Base-by-base conservation (phyloP, 2,329 filamentous ascomycete genomes). In the Hypoxylon sp. region DNA sequence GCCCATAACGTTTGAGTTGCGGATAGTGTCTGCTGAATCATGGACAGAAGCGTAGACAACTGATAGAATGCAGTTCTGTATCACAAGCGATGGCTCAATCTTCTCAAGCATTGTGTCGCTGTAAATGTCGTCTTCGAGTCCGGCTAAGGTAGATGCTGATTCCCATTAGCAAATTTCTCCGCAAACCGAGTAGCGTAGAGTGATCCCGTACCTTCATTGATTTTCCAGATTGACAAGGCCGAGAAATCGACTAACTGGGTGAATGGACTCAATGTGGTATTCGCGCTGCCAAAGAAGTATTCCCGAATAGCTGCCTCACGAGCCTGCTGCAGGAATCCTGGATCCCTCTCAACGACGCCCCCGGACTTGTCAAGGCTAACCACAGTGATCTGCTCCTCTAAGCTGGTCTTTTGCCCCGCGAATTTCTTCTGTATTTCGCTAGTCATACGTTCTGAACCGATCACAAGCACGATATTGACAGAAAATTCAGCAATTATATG, bases 201-300 rank as follows among this genome's bases (percentile, higher is more conserved):
- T 13, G 30, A 76, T 67, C 61, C 79, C 85, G 69, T 82, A 89
- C 90, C 80, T 65, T 92, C 86, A 3, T 86, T 85, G 30, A 92
- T 84, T 70, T 87, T 89, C 83, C 92, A 97, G 48, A 98, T 86
- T 1, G 89, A 85, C 42, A 98, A 79, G 7, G 90, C 88, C 65
- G 89, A 86, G 77, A 94, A 96, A 69, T 94, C 91, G 3, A 97
- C 89, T 66, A 92, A 91, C 75, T 97, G 93, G 6, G 94, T 97
- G 74, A 95, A 92, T 0, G 96, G 96, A 50, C 92, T 96, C 1
- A 99, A 84, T 0, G 93, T 92, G 64, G 92, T 88, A 69, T 89
- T 90, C 1, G 87, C 81, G 70, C 92, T 91, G 8, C 96, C 96
- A 78, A 98, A 99, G 83, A 99, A 99, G 81, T 99, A 99, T 74